Evolutionary conservation across 1,139 yeast genomes (phyloP).

Genomic region (Debaryomycetaceae sp.): DNA sequence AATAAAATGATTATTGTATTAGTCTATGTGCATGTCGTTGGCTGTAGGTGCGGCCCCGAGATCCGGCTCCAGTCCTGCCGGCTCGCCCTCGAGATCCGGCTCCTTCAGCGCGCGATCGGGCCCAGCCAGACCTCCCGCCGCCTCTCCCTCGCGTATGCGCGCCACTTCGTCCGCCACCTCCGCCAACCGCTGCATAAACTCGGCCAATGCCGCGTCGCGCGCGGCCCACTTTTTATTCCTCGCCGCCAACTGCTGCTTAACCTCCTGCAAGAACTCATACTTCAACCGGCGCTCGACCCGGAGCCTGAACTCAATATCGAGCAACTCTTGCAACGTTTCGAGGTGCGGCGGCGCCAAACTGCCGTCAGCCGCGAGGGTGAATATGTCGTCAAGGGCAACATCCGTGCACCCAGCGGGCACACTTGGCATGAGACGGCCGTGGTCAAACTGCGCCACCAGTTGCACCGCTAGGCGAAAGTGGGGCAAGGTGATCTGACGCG

Average conservation of each 20-base stretch:
- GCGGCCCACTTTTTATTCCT: constrained; percentile 39
- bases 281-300: constrained; percentile 31
- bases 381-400: constrained; percentile 20
- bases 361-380: constrained; percentile 23
- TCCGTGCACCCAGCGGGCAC: constrained; percentile 6
- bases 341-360: constrained; percentile 27
- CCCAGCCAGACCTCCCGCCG: constrained; percentile 12
- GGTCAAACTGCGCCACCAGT: constrained; percentile 24
- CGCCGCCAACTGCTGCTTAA: constrained; percentile 27
- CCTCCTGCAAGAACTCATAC: constrained; percentile 30
- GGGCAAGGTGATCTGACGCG: constrained; percentile 25
- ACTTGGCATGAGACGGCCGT: constrained; percentile 9
- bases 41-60: constrained; percentile 7
- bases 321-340: constrained; percentile 24
- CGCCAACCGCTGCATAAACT: constrained; percentile 32
- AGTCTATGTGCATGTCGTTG: neutral
- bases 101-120: constrained; percentile 9
- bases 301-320: constrained; percentile 32
- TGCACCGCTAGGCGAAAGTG: constrained; percentile 24
- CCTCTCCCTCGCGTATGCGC: constrained; percentile 22
- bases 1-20: neutral
- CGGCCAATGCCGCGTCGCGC: constrained; percentile 34
- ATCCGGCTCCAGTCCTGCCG: constrained; percentile 11
- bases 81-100: constrained; percentile 9
- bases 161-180: constrained; percentile 29